Conservation (phyloP, 805 yeast genomes). For the Alloascoidea hylecoeti region DNA sequence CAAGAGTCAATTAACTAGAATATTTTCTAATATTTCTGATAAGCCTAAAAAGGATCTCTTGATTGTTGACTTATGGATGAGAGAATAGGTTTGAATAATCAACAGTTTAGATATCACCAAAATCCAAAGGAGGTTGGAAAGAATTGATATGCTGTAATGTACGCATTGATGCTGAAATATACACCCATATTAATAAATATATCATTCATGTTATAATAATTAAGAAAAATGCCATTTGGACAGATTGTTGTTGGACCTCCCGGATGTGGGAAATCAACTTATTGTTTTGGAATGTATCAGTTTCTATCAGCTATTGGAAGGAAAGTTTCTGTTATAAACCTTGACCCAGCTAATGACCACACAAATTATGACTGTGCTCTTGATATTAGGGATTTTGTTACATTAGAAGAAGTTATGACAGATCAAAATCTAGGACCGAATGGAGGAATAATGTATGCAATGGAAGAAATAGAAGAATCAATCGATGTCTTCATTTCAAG, state of each 20-base stretch:
- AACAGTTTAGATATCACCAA: no score
- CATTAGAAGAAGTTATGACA: conserved; percentile 67
- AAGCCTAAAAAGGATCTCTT: no score
- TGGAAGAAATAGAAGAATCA: conserved; percentile 48
- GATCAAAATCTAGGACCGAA: conserved; percentile 66
- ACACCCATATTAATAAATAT: no score
- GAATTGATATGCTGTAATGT: no score
- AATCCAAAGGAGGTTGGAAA: no score
- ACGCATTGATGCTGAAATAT: no score
- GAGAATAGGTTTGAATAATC: no score
- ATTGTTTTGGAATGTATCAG: conserved; percentile 83
- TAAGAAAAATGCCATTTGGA: conserved; percentile 54
- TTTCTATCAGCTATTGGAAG: conserved; percentile 91
- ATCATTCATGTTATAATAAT: no score
- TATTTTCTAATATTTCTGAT: no score
- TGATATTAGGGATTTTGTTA: conserved; percentile 66
- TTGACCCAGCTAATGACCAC: conserved; percentile 85
- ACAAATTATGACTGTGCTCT: conserved; percentile 58
- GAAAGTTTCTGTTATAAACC: conserved; percentile 66
- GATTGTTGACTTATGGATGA: no score
- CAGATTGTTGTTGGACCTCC: conserved; percentile 97
- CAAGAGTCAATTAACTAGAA: no score
- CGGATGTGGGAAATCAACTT: conserved; percentile 94
- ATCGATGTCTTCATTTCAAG: conserved; percentile 44
- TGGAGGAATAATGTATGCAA: conserved; percentile 84